Evolutionary conservation across 75 land plant genomes (phyloP).

Genomic region (Gnetum montanum): DNA sequence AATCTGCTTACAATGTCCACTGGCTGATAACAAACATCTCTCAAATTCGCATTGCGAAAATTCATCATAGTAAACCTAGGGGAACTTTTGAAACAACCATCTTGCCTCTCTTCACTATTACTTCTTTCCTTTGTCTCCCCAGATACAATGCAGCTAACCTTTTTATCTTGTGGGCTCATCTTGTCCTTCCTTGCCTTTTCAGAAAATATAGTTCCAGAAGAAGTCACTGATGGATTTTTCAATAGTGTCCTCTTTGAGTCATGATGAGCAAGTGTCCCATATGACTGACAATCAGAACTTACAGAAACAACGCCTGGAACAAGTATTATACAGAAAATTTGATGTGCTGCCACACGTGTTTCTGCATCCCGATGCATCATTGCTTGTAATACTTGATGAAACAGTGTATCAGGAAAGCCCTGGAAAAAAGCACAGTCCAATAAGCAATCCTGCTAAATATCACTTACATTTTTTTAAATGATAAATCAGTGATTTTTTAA

Average conservation of each 20-base stretch:
- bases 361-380: slow-evolving; percentile 89
- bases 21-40: slow-evolving; percentile 11
- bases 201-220: slow-evolving; percentile 59
- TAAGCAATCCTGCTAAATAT: neutral
- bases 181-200: slow-evolving; percentile 72
- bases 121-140: slow-evolving; percentile 31
- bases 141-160: slow-evolving; percentile 10
- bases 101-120: slow-evolving; percentile 25
- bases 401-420: slow-evolving; percentile 85
- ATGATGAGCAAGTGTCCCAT: slow-evolving; percentile 11
- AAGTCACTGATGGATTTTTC: slow-evolving; percentile 36
- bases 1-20: slow-evolving; percentile 17
- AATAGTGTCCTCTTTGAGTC: slow-evolving; percentile 24
- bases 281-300: slow-evolving; percentile 8
- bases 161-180: slow-evolving; percentile 20
- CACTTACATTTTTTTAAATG: neutral
- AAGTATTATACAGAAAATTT: slow-evolving; percentile 58
- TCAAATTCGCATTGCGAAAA: slow-evolving; percentile 24
- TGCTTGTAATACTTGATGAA: slow-evolving; percentile 67
- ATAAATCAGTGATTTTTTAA: neutral
- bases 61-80: slow-evolving; percentile 35
- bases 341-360: slow-evolving; percentile 77
- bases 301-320: slow-evolving; percentile 29
- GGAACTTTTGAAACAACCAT: slow-evolving; percentile 25
- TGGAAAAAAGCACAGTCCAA: slow-evolving; percentile 6